phyloP scores from a whole-genome alignment of 192 early-diverging fungal genomes.

The Backusella parvicylindrica region DNA sequence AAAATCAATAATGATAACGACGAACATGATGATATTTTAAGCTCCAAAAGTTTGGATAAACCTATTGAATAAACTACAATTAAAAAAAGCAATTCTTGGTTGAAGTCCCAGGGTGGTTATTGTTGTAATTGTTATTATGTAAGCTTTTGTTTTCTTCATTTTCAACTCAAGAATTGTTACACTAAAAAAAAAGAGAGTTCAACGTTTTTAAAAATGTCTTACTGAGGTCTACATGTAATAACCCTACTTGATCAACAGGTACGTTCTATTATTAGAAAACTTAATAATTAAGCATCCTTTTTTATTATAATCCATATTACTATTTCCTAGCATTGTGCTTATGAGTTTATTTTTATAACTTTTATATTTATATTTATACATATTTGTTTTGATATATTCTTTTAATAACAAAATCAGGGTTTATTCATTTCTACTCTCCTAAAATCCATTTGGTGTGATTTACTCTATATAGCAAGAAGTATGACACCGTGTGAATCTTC shows the following conservation, averaged over 20 bases:
- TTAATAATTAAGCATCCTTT: not conserved
- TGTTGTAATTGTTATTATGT: constrained; percentile 32
- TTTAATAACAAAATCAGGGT: not conserved
- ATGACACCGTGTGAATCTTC: constrained; percentile 32
- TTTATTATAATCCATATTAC: not conserved
- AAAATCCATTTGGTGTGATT: constrained; percentile 15
- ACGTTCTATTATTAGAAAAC: not conserved
- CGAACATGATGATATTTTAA: not conserved
- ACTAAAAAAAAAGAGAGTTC: constrained; percentile 3
- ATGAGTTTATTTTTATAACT: not conserved
- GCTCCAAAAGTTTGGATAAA: not conserved
- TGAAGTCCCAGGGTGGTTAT: constrained; percentile 34
- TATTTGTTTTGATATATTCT: not conserved
- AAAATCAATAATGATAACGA: not conserved
- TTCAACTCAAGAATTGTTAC: not conserved
- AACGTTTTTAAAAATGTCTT: constrained; percentile 23
- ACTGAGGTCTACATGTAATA: constrained; percentile 17
- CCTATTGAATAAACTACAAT: not conserved
- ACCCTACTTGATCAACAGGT: constrained; percentile 23
- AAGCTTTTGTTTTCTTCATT: not conserved
- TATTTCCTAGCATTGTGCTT: not conserved
- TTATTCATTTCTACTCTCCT: not conserved
- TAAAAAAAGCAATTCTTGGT: constrained; percentile 18
- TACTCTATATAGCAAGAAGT: constrained; percentile 32
- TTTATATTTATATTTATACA: not conserved